phyloP scores from a whole-genome alignment of 805 yeast species.

The Cyberlindnera maritima region DNA sequence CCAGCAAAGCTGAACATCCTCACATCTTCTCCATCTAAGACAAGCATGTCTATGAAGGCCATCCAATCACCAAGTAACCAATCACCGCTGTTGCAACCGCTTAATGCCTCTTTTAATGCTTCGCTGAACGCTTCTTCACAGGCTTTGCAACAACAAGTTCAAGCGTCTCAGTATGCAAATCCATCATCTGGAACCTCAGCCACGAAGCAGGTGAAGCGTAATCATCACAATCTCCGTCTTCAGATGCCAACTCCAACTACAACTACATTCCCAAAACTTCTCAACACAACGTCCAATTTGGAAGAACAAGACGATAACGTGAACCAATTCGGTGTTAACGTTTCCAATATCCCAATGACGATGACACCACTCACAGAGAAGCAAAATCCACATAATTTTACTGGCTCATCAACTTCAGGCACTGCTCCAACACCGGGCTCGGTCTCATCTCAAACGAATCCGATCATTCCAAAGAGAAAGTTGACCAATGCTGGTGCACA shows the following conservation, averaged over 20 bases:
- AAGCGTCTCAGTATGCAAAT: background rate
- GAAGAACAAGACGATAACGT: constrained; percentile 40
- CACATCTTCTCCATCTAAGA: constrained; percentile 36
- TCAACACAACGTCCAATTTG: constrained; percentile 34
- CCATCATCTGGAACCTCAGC: constrained; percentile 3
- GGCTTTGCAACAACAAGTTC: constrained; percentile 1
- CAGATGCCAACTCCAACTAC: constrained; percentile 76
- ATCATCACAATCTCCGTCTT: constrained; percentile 55
- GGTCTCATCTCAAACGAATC: constrained; percentile 2
- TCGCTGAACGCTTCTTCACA: constrained; percentile 12
- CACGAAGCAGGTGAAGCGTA: constrained; percentile 23
- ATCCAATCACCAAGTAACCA: constrained; percentile 24
- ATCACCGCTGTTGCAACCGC: constrained; percentile 33
- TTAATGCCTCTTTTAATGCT: constrained; percentile 28
- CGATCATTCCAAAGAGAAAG: constrained; percentile 11
- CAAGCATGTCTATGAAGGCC: constrained; percentile 39
- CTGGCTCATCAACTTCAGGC: background rate
- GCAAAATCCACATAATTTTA: constrained; percentile 17
- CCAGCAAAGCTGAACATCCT: constrained; percentile 26
- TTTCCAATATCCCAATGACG: constrained; percentile 51
- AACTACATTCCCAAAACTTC: constrained; percentile 25
- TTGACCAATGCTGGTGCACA: constrained; percentile 9
- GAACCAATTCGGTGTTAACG: constrained; percentile 67
- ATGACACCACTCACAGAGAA: constrained; percentile 83
- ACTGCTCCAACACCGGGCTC: background rate